Base-by-base conservation (phyloP, 768 basidiomycete genomes). In the Leccinum aurantiacum region DNA sequence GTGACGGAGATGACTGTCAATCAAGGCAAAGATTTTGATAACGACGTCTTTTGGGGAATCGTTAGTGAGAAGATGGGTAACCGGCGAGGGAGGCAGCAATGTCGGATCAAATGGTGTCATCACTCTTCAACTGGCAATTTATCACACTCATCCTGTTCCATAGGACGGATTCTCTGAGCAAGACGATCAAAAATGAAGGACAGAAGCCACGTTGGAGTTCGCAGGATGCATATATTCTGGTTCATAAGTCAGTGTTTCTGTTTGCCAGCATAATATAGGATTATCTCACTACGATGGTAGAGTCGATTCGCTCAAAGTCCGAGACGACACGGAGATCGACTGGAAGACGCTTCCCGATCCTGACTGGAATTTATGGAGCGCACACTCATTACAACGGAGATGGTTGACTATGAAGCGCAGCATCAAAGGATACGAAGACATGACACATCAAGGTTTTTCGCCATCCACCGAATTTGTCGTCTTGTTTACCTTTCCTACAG, bases 301-400 rank as follows among this genome's bases (percentile, higher is more conserved):
- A 71, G 78, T 94, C 53, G 88, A 88, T 67, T 85, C 89, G 0
- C 71, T 93, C 51, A 81, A 86, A 59, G 88, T 93, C 55, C 79
- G 81, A 48, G 87, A 93, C 66, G 91, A 94, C 65, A 88, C 84
- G 29, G 92, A 93, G 68, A 88, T 94, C 50, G 88, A 91, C 65
- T 94, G 91, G 92, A 91, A 90, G 68, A 80, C 80, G 17, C 77
- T 93, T 11, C 76, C 84, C 1, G 91, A 94, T 69, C 69, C 83
- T 15, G 79, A 87, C 59, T 93, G 91, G 91, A 91, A 93, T 65
- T 69, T 91, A 9, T 93, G 89, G 89, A 93, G 91, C 70, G 84
- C 89, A 0, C 91, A 93, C 67, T 79, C 82, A 14, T 76, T 93
- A 37, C 91, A 92, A 64, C 82, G 90, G 41, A 86, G 90, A 53